Evolutionary conservation across 2,329 filamentous ascomycete species (phyloP).

Genomic region (Helotiales sp.): DNA sequence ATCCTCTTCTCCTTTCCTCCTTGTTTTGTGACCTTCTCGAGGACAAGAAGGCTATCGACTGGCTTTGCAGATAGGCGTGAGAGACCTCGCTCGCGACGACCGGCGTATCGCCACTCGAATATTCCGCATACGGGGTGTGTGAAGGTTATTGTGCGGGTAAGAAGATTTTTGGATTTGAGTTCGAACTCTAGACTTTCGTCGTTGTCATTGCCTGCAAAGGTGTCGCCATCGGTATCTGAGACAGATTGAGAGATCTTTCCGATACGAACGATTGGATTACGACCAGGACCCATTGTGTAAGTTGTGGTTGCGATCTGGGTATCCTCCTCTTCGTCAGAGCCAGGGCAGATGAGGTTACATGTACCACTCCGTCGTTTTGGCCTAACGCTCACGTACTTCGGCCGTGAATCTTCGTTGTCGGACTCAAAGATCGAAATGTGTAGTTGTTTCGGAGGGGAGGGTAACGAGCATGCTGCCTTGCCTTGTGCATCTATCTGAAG

Average conservation of each 20-base stretch:
- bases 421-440: constrained; percentile 45
- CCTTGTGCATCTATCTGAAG: constrained; percentile 52
- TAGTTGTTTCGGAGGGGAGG: constrained; percentile 38
- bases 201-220: not conserved
- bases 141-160: constrained; percentile 49
- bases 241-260: not conserved
- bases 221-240: not conserved
- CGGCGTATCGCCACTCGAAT: constrained; percentile 58
- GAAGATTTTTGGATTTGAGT: not conserved
- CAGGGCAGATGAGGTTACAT: not conserved
- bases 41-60: constrained; percentile 45
- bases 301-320: not conserved
- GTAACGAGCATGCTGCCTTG: constrained; percentile 44
- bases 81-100: constrained; percentile 41
- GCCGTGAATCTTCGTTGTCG: constrained; percentile 17
- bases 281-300: not conserved
- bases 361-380: constrained; percentile 42
- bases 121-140: constrained; percentile 45
- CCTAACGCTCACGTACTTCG: constrained; percentile 53
- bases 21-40: constrained; percentile 45
- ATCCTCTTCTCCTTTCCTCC: constrained; percentile 21
- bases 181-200: not conserved
- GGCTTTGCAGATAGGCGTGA: constrained; percentile 20
- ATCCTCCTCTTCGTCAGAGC: not conserved
- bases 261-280: not conserved